A percentile compares a stretch with the other conserved stretches of the same genome.
Evolutionary conservation across 1,139 yeast species (phyloP).

Genomic region (Pichia sp.): DNA sequence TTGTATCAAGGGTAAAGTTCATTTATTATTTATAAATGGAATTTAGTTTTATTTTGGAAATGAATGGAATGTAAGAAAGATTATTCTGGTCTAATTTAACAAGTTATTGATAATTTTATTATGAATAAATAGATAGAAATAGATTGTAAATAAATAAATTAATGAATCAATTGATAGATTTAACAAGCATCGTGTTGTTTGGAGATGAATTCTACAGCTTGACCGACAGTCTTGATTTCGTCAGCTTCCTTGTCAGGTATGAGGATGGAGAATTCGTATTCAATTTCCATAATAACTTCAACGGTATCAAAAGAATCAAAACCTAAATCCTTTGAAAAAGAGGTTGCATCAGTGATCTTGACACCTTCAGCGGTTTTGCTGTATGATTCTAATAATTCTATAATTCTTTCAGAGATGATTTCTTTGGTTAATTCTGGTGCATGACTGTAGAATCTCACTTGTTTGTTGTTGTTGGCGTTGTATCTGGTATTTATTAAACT

Average conservation of each 20-base stretch:
- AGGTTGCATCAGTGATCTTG: slow-evolving; percentile 56
- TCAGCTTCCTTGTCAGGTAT: slow-evolving; percentile 90
- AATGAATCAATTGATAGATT: neutral
- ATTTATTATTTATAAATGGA: too few species aligned
- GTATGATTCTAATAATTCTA: slow-evolving; percentile 77
- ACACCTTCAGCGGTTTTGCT: slow-evolving; percentile 55
- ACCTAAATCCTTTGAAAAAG: slow-evolving; percentile 74
- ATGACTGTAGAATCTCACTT: slow-evolving; percentile 52
- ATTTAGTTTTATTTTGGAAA: neutral
- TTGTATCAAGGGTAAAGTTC: too few species aligned
- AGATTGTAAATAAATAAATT: neutral
- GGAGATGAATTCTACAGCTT: slow-evolving; percentile 74
- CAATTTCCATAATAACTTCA: slow-evolving; percentile 88
- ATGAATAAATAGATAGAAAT: neutral
- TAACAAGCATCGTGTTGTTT: slow-evolving; percentile 66
- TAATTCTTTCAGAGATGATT: slow-evolving; percentile 69
- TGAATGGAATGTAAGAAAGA: neutral
- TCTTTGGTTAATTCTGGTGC: slow-evolving; percentile 69
- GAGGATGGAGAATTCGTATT: slow-evolving; percentile 67
- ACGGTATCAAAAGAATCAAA: slow-evolving; percentile 87
- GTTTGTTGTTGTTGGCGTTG: slow-evolving; percentile 4
- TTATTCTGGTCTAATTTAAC: too few species aligned
- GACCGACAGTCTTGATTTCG: slow-evolving; percentile 76
- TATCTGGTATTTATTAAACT: neutral
- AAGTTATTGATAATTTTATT: too few species aligned